Conservation (phyloP, 306 rosid genomes). For the Cucurbita moschata region DNA sequence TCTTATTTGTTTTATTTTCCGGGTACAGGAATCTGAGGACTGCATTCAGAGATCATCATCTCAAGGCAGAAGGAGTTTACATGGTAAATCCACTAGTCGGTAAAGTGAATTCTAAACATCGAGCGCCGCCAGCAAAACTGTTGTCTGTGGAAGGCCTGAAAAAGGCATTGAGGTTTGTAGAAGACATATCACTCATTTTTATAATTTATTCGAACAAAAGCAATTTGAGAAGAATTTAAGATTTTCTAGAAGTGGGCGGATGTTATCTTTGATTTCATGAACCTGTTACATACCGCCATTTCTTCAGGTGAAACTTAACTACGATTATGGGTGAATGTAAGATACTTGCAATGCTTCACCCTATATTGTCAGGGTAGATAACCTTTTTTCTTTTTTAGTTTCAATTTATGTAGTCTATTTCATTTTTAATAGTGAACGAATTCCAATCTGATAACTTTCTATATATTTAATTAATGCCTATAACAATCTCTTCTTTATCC, state of each 20-base stretch:
- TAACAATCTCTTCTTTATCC: not conserved
- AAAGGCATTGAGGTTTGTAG: constrained; percentile 72
- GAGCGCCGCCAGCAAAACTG: constrained; percentile 39
- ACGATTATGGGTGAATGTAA: not conserved
- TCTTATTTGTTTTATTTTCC: constrained; percentile 5
- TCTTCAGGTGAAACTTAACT: too few relatives aligned
- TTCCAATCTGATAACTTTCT: not conserved
- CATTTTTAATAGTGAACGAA: not conserved
- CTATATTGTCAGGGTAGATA: not conserved
- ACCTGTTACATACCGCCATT: too few relatives aligned
- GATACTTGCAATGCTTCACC: not conserved
- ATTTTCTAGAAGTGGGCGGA: not conserved
- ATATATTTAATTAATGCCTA: not conserved
- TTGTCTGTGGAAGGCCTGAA: constrained; percentile 65
- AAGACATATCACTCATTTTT: not conserved
- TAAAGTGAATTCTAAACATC: constrained; percentile 30
- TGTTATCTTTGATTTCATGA: not conserved
- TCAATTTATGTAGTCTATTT: not conserved
- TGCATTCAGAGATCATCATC: constrained; percentile 45
- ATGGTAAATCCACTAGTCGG: constrained; percentile 59
- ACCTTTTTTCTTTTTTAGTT: not conserved
- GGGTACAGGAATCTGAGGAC: constrained; percentile 58
- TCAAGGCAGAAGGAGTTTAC: constrained; percentile 60
- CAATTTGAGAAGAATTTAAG: not conserved
- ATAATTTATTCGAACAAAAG: not conserved